These are phyloP conservation scores for Dactylellina cionopaga DNA, from an alignment of 2,329 filamentous ascomycete genomes.

Conservation along the genomic window DNA sequence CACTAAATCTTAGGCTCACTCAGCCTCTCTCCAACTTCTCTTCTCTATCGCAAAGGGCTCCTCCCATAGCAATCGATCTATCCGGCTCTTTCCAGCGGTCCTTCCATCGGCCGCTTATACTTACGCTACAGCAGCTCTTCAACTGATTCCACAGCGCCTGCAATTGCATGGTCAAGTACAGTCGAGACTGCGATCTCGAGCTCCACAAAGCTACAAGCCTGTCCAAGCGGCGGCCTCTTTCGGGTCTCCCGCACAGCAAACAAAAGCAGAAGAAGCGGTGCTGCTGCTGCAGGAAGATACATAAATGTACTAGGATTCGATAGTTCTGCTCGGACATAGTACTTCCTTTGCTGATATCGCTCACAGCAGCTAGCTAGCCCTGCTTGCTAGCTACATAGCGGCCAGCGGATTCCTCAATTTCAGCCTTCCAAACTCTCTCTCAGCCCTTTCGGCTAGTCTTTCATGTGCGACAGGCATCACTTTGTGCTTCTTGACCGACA, in stretches of 20 bases:
- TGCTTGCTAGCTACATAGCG: no score
- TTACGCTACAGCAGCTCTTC: background rate
- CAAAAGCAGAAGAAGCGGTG: no score
- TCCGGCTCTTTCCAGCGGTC: conserved; percentile 37
- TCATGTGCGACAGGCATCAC: conserved; percentile 20
- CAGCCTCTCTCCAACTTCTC: conserved; percentile 25
- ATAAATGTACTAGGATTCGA: conserved; percentile 14
- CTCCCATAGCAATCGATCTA: conserved; percentile 21
- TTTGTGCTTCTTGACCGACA: no score
- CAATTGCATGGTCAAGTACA: conserved; percentile 3
- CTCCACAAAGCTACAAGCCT: background rate
- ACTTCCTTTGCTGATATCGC: no score
- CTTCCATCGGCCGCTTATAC: conserved; percentile 4
- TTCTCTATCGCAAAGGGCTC: conserved; percentile 28
- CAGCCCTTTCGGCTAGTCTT: conserved; percentile 50
- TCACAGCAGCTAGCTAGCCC: no score
- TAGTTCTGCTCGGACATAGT: no score
- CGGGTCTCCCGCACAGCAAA: no score
- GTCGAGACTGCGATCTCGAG: conserved; percentile 23
- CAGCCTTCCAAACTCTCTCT: conserved; percentile 17
- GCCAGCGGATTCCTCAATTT: conserved; percentile 24
- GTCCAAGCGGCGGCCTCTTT: conserved; percentile 19
- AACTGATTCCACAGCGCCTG: background rate
- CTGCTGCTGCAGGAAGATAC: background rate
- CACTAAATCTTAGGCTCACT: background rate